Conservation (phyloP, 2,329 filamentous ascomycete genomes). For the Akanthomyces dipterigenus region DNA sequence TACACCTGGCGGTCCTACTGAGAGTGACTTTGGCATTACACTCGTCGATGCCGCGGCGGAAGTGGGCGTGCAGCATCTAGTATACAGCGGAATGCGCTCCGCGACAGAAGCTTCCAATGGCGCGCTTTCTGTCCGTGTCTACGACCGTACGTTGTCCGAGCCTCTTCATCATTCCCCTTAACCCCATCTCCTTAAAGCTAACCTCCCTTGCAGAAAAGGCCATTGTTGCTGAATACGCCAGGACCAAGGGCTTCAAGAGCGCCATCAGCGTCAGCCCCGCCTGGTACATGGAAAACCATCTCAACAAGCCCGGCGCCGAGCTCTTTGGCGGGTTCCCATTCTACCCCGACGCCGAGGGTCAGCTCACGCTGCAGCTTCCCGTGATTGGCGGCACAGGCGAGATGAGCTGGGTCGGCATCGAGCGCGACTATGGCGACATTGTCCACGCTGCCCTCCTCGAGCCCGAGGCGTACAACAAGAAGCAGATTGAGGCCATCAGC, state of each 20-base stretch:
- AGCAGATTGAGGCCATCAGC: constrained; percentile 32
- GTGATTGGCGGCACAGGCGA: constrained; percentile 31
- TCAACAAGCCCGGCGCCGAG: constrained; percentile 25
- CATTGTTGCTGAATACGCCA: constrained; percentile 31
- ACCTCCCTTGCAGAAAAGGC: constrained; percentile 28
- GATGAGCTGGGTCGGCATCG: constrained; percentile 33
- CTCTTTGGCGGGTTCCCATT: constrained; percentile 36
- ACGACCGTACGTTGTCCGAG: constrained; percentile 25
- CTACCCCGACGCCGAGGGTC: constrained; percentile 27
- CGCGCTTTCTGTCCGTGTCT: constrained; percentile 22
- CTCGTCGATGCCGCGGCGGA: constrained; percentile 27
- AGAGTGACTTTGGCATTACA: constrained; percentile 28
- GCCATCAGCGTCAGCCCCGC: constrained; percentile 30
- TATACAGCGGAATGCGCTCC: constrained; percentile 30
- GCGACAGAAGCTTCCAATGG: constrained; percentile 27
- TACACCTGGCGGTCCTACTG: constrained; percentile 21
- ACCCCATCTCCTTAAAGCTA: not conserved
- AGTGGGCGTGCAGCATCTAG: constrained; percentile 28
- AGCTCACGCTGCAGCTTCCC: constrained; percentile 29
- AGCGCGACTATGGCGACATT: constrained; percentile 37
- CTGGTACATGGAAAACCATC: constrained; percentile 38
- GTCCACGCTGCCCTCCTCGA: constrained; percentile 37
- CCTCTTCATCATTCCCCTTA: too few relatives aligned
- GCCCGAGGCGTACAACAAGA: constrained; percentile 29
- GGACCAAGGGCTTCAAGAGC: constrained; percentile 26